These are phyloP conservation scores for Hortaea sp. DNA, from an alignment of 2,329 filamentous ascomycete genomes.

Conservation along the genomic window DNA sequence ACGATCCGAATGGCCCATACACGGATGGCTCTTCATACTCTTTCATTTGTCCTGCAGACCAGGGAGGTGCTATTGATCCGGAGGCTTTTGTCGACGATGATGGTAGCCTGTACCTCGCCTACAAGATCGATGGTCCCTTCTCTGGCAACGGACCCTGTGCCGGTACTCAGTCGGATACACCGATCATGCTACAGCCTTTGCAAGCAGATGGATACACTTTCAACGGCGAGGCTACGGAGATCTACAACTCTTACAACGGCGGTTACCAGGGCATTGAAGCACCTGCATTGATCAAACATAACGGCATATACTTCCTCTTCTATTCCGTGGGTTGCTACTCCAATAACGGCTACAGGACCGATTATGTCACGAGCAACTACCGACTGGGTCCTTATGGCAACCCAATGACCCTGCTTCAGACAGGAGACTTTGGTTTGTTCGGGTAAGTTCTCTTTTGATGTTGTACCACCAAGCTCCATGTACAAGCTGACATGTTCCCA, in stretches of 20 bases:
- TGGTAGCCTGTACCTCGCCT: background rate
- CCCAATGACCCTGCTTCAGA: conserved; percentile 11
- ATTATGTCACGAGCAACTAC: conserved; percentile 12
- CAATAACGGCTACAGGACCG: conserved; percentile 12
- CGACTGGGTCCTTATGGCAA: conserved; percentile 12
- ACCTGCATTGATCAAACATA: background rate
- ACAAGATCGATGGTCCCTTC: conserved; percentile 1
- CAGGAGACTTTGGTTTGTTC: conserved; percentile 10
- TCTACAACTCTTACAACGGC: background rate
- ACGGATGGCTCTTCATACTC: background rate
- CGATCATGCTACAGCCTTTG: background rate
- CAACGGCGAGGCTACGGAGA: background rate
- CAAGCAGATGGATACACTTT: background rate
- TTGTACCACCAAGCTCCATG: too few relatives aligned
- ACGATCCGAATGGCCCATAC: background rate
- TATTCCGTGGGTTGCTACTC: conserved; percentile 15
- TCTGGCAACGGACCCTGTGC: background rate
- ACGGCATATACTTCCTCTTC: conserved; percentile 16
- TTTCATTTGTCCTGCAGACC: background rate
- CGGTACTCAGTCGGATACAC: background rate
- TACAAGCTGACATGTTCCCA: background rate
- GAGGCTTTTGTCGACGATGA: background rate
- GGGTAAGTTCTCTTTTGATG: background rate
- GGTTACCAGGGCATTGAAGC: background rate
- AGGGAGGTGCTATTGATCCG: background rate